phyloP scores from a whole-genome alignment of 768 basidiomycete genomes.

The Suillus decipiens region DNA sequence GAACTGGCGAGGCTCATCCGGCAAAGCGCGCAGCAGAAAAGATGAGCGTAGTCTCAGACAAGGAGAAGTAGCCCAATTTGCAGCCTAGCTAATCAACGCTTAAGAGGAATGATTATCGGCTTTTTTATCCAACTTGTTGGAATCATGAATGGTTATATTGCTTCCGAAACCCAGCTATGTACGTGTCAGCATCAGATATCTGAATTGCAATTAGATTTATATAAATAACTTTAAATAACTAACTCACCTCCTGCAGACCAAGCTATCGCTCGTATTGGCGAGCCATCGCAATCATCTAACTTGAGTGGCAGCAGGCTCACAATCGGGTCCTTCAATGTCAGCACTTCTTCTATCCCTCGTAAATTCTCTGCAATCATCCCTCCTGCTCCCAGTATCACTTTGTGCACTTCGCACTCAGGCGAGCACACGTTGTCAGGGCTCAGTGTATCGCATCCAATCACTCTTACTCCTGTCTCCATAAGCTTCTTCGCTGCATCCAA shows the following conservation, averaged over 20 bases:
- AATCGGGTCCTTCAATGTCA: constrained; percentile 35
- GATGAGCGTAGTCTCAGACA: not conserved
- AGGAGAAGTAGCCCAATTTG: not conserved
- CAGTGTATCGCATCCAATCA: constrained; percentile 62
- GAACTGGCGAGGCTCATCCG: not conserved
- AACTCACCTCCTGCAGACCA: constrained; percentile 29
- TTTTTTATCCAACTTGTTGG: constrained; percentile 4
- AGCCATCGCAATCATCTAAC: constrained; percentile 60
- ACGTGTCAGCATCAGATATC: not conserved
- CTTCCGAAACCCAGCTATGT: not conserved
- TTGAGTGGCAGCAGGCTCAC: constrained; percentile 61
- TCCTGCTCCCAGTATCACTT: constrained; percentile 56
- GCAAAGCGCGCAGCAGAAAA: not conserved
- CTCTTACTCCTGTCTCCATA: constrained; percentile 50
- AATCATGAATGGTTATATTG: constrained; percentile 3
- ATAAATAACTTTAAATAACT: not conserved
- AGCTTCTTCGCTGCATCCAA: constrained; percentile 50
- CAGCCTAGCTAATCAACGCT: not conserved
- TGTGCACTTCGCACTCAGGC: constrained; percentile 54
- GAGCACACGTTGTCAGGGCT: constrained; percentile 56
- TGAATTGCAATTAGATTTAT: not conserved
- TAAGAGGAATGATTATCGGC: constrained; percentile 4
- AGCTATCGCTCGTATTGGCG: constrained; percentile 66
- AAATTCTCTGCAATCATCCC: constrained; percentile 72
- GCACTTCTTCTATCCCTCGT: constrained; percentile 50